Percentiles rank a stretch among this genome's conserved stretches.
Evolutionary conservation across 768 basidiomycete species (phyloP).

Genomic region (Auriscalpium vulgare): DNA sequence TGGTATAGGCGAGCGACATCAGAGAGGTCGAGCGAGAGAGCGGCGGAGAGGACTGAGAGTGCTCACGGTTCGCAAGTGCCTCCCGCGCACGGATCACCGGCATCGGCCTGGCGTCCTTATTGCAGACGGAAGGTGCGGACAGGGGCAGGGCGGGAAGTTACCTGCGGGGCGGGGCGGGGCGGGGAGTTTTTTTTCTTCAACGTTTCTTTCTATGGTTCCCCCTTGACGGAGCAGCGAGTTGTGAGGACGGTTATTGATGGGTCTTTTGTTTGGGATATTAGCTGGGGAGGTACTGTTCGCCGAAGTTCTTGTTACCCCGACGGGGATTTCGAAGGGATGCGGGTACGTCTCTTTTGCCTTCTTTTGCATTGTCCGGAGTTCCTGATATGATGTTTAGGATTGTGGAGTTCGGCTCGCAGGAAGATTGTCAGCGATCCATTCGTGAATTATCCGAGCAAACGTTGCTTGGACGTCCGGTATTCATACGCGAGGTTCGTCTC

Average conservation of each 20-base stretch:
- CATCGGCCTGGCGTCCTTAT: not conserved
- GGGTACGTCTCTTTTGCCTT: slow-evolving; percentile 56
- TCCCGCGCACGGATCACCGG: not conserved
- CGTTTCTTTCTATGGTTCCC: slow-evolving; percentile 30
- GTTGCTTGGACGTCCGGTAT: slow-evolving; percentile 90
- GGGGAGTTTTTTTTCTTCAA: slow-evolving; percentile 23
- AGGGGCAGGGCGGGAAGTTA: not conserved
- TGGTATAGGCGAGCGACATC: not conserved
- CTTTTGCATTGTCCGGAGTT: slow-evolving; percentile 12
- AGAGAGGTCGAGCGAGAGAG: not conserved
- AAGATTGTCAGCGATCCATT: slow-evolving; percentile 85
- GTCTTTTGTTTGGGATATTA: slow-evolving; percentile 87
- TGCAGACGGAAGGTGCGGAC: not conserved
- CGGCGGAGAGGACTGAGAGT: not conserved
- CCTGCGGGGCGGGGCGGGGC: slow-evolving; percentile 1
- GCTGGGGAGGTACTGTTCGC: slow-evolving; percentile 99
- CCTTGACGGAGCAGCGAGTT: slow-evolving; percentile 43
- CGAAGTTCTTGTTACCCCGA: slow-evolving; percentile 96
- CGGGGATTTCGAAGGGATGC: slow-evolving; percentile 97
- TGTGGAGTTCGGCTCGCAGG: slow-evolving; percentile 87
- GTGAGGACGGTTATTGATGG: slow-evolving; percentile 86
- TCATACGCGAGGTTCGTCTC: slow-evolving; percentile 82
- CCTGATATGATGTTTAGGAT: slow-evolving; percentile 46
- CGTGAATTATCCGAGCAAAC: slow-evolving; percentile 84
- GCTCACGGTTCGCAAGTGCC: not conserved